Base-by-base conservation (phyloP, 306 rosid species). In the Casuarina cunninghamiana region DNA sequence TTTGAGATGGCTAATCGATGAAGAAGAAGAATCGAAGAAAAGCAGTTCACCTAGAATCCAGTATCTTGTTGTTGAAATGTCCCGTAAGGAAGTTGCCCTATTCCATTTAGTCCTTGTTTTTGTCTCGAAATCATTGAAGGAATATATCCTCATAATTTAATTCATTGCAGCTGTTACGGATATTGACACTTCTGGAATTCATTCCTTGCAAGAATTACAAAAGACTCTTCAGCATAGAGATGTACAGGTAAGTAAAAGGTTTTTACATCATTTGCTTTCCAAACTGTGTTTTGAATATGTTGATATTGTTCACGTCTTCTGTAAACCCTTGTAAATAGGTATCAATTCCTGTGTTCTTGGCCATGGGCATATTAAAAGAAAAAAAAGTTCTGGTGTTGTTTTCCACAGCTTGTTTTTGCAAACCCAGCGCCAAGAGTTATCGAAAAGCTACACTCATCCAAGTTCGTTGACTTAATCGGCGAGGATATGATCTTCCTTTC, bases 121-220 rank as follows among this genome's bases (percentile, higher is more conserved):
- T 3, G 42, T 39, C 15, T 68, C 6, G 39, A 43, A 69, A 39
- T 46, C 38, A 21, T 17, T 53, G 48, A 79, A 48, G 16, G 60
- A 57, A 63, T 58, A 80, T 44, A 69, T 77, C 73, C 2, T 42
- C 2, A 1, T 35, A 7, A 42, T 43, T 54, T 53, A 50, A 21
- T 15, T 57, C 61, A 5, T 72, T 85, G 79, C 86, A 94, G 98
- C 98, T 62, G 97, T 92, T 71, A 83, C 83, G 55, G 97, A 93
- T 75, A 85, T 93, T 55, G 97, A 93, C 78, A 91, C 97, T 0
- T 89, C 94, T 69, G 97, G 97, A 26, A 93, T 91, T 75, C 91
- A 83, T 65, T 88, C 96, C 35, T 80, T 91, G 9, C 87, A 88
- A 84, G 89, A 85, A 21, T 81, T 93, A 66, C 57, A 73, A n/a